Evolutionary conservation across 2,329 filamentous ascomycete genomes (phyloP).

Genomic region (Talaromyces sp.): DNA sequence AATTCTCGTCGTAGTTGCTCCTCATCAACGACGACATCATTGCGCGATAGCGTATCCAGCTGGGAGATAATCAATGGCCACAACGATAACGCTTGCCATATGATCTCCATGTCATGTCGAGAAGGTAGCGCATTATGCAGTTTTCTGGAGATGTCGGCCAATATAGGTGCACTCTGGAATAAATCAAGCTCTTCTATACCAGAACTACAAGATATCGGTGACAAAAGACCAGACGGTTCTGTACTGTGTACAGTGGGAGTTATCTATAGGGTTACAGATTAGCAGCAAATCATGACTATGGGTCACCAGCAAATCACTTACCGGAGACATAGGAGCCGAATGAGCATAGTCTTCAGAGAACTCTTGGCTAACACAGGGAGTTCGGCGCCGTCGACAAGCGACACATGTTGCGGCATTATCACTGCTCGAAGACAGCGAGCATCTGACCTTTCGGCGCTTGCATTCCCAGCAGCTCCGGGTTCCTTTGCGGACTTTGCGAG

Average conservation of each 20-base stretch:
- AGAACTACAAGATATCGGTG: background rate
- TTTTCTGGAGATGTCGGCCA: background rate
- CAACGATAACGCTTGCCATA: background rate
- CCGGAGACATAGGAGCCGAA: background rate
- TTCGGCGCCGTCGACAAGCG: constrained; percentile 2
- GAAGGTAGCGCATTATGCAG: background rate
- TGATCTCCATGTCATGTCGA: background rate
- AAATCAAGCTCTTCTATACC: background rate
- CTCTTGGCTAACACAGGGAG: constrained; percentile 1
- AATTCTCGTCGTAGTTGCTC: background rate
- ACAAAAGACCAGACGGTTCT: background rate
- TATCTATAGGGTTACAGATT: background rate
- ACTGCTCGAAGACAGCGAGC: background rate
- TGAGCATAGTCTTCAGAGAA: background rate
- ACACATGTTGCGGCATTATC: background rate
- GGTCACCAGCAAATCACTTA: background rate
- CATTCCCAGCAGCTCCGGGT: constrained; percentile 6
- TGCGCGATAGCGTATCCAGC: background rate
- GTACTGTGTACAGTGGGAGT: background rate
- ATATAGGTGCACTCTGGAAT: background rate
- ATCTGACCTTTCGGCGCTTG: constrained; percentile 5
- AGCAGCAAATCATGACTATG: background rate
- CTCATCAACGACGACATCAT: background rate
- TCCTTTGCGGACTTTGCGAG: constrained; percentile 4
- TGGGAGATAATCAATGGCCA: background rate